These are phyloP conservation scores for Silene latifolia DNA, from an alignment of 148 eudicot genomes.

Conservation along the genomic window DNA sequence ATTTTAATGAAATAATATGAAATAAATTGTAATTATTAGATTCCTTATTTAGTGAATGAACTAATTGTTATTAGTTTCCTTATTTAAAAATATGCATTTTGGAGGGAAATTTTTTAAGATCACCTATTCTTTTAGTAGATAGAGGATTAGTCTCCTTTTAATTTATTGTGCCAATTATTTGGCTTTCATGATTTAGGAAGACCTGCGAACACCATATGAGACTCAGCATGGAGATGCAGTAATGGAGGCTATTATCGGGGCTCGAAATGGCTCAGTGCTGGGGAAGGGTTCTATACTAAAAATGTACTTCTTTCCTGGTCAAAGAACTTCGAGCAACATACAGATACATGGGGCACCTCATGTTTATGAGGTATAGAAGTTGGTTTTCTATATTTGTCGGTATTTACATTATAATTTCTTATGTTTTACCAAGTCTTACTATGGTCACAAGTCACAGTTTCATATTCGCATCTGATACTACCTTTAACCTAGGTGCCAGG, in stretches of 20 bases:
- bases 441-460: neutral
- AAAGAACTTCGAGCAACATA: slow-evolving; percentile 82
- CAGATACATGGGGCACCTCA: slow-evolving; percentile 95
- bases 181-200: slow-evolving; percentile 54
- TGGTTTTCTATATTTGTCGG: neutral
- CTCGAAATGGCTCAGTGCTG: slow-evolving; percentile 86
- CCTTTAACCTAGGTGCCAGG: slow-evolving; percentile 64
- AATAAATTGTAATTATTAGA: no score
- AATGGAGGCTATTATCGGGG: slow-evolving; percentile 88
- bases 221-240: slow-evolving; percentile 97
- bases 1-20: no score
- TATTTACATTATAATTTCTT: neutral
- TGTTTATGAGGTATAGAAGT: slow-evolving; percentile 68
- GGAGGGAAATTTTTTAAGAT: no score
- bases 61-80: no score
- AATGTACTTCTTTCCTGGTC: slow-evolving; percentile 98
- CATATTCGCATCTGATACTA: slow-evolving; percentile 5
- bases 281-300: slow-evolving; percentile 95
- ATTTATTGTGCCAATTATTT: slow-evolving; percentile 8
- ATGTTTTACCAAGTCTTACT: neutral
- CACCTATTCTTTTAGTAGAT: no score
- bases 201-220: slow-evolving; percentile 73
- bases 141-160: neutral
- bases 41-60: no score
- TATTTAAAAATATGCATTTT: no score